These are phyloP conservation scores for Pyrus communis DNA, from an alignment of 306 rosid genomes.

Conservation along the genomic window DNA sequence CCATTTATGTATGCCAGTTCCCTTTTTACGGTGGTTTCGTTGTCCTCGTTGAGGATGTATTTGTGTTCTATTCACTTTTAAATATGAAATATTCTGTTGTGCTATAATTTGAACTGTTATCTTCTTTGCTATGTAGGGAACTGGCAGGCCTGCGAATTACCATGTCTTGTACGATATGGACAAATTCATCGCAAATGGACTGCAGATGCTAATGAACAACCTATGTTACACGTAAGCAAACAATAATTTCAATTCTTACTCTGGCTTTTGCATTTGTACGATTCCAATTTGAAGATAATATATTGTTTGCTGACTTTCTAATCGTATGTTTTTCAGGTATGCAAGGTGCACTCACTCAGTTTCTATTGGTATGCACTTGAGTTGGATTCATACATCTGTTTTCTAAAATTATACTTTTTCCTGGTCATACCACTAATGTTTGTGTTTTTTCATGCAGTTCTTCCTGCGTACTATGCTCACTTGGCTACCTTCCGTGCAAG, in stretches of 20 bases:
- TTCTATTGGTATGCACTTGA: conserved; percentile 27
- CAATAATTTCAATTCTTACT: not conserved
- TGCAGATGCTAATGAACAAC: conserved; percentile 34
- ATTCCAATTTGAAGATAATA: no score
- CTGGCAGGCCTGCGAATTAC: conserved; percentile 42
- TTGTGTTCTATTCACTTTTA: not conserved
- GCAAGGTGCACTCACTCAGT: conserved; percentile 48
- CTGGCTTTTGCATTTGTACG: not conserved
- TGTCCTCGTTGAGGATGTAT: not conserved
- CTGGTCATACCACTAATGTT: no score
- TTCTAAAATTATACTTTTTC: not conserved
- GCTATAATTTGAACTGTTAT: not conserved
- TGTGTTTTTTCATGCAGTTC: conserved; percentile 23
- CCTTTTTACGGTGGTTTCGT: not conserved
- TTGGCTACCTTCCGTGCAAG: conserved; percentile 36
- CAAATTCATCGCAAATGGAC: conserved; percentile 20
- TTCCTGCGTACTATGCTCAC: conserved; percentile 36
- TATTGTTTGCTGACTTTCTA: not conserved
- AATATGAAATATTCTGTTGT: not conserved
- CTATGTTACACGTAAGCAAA: conserved; percentile 39
- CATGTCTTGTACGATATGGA: conserved; percentile 43
- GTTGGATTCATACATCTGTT: no score
- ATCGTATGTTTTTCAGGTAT: conserved; percentile 21
- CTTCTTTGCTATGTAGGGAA: conserved; percentile 24
- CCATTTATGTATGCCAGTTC: not conserved